Evolutionary conservation across 495 filamentous ascomycete genomes (phyloP), one percentile per base, ranked within the genome.

Genomic region (Pyronema domesticum): DNA sequence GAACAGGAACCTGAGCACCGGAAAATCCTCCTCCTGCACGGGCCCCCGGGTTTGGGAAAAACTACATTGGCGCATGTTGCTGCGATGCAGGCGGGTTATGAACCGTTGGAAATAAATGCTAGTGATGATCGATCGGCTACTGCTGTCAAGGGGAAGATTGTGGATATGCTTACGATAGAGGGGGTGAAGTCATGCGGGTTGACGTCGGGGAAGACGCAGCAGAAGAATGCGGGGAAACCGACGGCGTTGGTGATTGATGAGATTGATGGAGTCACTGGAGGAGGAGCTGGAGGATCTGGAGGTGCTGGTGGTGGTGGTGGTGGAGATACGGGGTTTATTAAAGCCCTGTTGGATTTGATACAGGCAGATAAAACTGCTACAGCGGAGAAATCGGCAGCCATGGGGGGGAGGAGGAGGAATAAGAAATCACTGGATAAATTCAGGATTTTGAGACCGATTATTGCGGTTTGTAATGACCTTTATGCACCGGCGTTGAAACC

Each of bases 401-500:
- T 6, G 1, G 50, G 50, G 3, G 36, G 23, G 6, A 46, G 57
- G 6, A 58, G 55, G 35, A 63, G 57, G 37, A 78, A 73, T 55
- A 74, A 69, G 60, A 81, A 77, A 68, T 86, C 82, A 62, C 81
- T 80, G 0, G 86, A 95, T 58, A 78, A 78, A 39, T 98, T 96
- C 66, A 76, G 81, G 30, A 76, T 95, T 51, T 75, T 89, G 68
- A 77, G 91, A 46, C 91, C 91, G 0, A 72, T 98, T 36, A 86
- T 98, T 55, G 69, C 95, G 30, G 87, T 98, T 55, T 98, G 91
- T 74, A 98, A 98, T 57, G 91, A 98, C 68, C 76, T 95, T n/a
- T 98, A 98, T 66, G 86, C 93, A 61, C 77, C 91, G 18, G 85
- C 87, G 53, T 74, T 98, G 23, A 78, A 85, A 9, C 86, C 84